Percentiles rank a stretch among this genome's conserved stretches.
Conservation (phyloP, 2,329 filamentous ascomycete genomes). For the Aspergillus sergii region DNA sequence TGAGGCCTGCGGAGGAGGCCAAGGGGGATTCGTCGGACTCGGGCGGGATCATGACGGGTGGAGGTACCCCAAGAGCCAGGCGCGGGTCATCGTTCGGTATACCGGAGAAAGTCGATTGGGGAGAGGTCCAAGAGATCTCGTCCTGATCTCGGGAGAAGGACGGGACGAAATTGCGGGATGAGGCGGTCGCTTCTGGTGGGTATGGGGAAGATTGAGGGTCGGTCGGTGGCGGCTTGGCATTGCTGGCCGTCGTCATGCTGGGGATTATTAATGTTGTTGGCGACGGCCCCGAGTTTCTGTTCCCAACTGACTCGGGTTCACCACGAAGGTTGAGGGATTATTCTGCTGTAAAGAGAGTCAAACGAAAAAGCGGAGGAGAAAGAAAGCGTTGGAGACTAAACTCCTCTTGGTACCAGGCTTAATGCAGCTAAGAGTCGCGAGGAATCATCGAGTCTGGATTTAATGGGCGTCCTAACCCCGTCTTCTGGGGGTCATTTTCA, state of each 20-base stretch:
- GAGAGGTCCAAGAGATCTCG: constrained; percentile 9
- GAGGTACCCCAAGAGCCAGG: constrained; percentile 36
- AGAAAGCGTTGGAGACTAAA: neutral
- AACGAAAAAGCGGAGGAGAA: neutral
- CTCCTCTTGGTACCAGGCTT: neutral
- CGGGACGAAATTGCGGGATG: constrained; percentile 16
- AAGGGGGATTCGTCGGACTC: constrained; percentile 36
- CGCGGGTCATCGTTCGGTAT: constrained; percentile 37
- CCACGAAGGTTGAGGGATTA: neutral
- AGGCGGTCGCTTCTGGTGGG: constrained; percentile 16
- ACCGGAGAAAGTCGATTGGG: constrained; percentile 13
- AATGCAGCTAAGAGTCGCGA: neutral
- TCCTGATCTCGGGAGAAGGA: constrained; percentile 11
- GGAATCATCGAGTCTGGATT: neutral
- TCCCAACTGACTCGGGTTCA: neutral
- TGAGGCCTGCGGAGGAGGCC: constrained; percentile 29
- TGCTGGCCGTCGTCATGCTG: constrained; percentile 16
- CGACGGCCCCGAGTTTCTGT: neutral
- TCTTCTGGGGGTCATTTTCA: constrained; percentile 10
- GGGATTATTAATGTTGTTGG: constrained; percentile 19
- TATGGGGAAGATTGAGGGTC: constrained; percentile 35
- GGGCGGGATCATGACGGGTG: constrained; percentile 42
- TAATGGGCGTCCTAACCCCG: neutral
- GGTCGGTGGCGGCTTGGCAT: constrained; percentile 34
- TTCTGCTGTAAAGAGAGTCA: neutral